These are phyloP conservation scores for Cardiosporidium cionae DNA, from an alignment of 169 alveolate genomes.

Conservation along the genomic window DNA sequence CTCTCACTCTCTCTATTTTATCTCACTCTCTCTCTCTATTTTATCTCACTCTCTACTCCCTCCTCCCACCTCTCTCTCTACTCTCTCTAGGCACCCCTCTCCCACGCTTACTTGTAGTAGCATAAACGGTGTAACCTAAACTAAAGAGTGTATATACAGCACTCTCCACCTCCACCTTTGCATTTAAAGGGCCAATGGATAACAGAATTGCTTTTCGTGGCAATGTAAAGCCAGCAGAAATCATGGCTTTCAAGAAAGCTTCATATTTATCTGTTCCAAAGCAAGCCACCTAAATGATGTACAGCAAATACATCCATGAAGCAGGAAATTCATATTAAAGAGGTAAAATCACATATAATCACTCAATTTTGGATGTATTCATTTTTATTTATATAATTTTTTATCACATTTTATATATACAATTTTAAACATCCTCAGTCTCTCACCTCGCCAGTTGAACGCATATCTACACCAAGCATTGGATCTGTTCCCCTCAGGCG, in stretches of 20 bases:
- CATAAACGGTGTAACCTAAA: conserved; percentile 18
- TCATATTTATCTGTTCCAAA: conserved; percentile 71
- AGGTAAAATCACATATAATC: too few species aligned
- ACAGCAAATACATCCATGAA: background rate
- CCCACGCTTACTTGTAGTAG: conserved; percentile 9
- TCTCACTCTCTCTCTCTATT: too few species aligned
- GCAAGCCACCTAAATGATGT: conserved; percentile 36
- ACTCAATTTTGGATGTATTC: background rate
- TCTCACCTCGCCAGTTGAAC: conserved; percentile 73
- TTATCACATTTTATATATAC: background rate
- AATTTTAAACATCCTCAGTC: background rate
- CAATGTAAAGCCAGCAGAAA: conserved; percentile 63
- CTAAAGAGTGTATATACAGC: background rate
- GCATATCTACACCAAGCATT: conserved; percentile 80
- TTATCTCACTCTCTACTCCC: too few species aligned
- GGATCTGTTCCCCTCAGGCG: conserved; percentile 73
- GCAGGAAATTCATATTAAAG: background rate
- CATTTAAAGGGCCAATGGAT: conserved; percentile 5
- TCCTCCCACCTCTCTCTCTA: background rate
- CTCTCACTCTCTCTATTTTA: too few species aligned
- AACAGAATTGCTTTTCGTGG: conserved; percentile 19
- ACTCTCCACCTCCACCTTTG: conserved; percentile 10
- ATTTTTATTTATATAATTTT: background rate
- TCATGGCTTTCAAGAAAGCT: conserved; percentile 72
- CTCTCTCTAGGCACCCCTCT: background rate